Evolutionary conservation across 805 yeast species (phyloP).

Genomic region (Sugiyamaella mastotermitis): DNA sequence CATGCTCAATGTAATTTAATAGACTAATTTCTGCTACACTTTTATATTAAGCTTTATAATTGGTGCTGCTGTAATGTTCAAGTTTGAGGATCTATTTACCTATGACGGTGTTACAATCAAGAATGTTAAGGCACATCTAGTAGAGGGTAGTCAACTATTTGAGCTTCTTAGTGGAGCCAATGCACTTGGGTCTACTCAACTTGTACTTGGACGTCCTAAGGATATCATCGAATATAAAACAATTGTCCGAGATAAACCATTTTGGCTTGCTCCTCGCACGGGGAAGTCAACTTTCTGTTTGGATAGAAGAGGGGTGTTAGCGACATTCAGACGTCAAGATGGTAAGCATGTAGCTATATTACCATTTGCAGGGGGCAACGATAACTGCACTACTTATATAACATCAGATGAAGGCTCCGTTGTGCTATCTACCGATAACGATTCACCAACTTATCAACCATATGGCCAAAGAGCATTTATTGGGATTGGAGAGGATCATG

Average conservation of each 20-base stretch:
- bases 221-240: too few species aligned
- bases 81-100: too few species aligned
- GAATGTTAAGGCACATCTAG: too few species aligned
- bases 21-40: too few species aligned
- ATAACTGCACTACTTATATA: constrained; percentile 13
- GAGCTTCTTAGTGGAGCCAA: too few species aligned
- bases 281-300: not conserved
- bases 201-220: too few species aligned
- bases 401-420: constrained; percentile 3
- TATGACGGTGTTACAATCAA: too few species aligned
- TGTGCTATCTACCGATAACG: constrained; percentile 13
- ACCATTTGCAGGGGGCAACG: constrained; percentile 20
- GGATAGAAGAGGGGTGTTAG: constrained; percentile 9
- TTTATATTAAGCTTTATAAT: too few species aligned
- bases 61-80: too few species aligned
- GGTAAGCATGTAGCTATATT: constrained; percentile 22
- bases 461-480: constrained; percentile 16
- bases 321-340: constrained; percentile 15
- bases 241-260: constrained; percentile 6
- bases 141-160: too few species aligned
- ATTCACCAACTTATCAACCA: constrained; percentile 8
- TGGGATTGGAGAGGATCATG: constrained; percentile 16
- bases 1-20: too few species aligned
- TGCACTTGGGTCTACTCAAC: too few species aligned
- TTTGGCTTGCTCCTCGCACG: constrained; percentile 12